Evolutionary conservation across 129 eudicot species (phyloP), one percentile per base, ranked within the genome.

Genomic region (Lonicera japonica): DNA sequence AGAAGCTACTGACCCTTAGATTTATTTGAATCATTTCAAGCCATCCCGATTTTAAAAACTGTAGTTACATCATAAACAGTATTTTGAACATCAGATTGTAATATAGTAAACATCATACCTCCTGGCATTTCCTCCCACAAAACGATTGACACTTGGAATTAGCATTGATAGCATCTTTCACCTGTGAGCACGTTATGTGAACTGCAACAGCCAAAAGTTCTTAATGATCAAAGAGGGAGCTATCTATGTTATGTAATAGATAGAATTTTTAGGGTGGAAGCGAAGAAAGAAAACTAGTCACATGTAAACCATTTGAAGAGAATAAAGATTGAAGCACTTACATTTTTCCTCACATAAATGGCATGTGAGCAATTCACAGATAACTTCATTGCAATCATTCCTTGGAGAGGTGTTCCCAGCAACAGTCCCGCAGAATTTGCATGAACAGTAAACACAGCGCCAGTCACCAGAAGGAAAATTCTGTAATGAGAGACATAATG

Each of bases 401-500:
- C 45, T 61, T 21, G 60, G 77, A 64, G 70, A 54, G 29, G 74
- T 22, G 54, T 40, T 64, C 36, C 47, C 69, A 18, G 78, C 77
- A 76, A 74, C 79, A 29, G 61, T 67, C 67, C 90, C 94, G 79
- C 99, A 92, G 54, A 82, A 85, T 63, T 92, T 92, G 87, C 99
- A 92, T 0, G 74, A 64, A 75, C 99, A 92, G 74, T 82, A 81
- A 24, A 78, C 69, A 56, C 99, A 92, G 54, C 81, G 63, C 99
- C 99, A 92, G 8, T 85, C 86, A 60, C 99, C 99, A 20, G 80
- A 70, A 76, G 99, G 99, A 39, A 85, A 73, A 61, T 77, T 79
- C 90, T 85, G 86, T 78, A 74, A 62, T 38, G 39, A 51, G 56
- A 76, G 40, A 57, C 71, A 68, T 14, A 20, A 53, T 29, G 6